Conservation (phyloP, 2,329 filamentous ascomycete species). For the Fusarium albosuccineum region DNA sequence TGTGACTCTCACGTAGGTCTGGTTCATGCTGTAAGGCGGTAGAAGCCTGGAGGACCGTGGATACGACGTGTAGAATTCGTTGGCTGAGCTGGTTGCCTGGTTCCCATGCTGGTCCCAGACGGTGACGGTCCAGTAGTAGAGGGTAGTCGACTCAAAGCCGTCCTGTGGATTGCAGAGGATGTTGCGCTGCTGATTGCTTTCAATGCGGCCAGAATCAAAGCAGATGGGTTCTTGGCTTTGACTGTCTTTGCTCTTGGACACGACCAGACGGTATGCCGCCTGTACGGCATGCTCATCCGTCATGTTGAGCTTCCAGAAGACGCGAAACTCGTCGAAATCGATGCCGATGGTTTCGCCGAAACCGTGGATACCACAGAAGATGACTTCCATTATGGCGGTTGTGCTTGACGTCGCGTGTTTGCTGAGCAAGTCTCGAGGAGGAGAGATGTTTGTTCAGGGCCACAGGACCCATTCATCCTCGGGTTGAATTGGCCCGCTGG, state of each 20-base stretch:
- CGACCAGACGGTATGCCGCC: conserved; percentile 46
- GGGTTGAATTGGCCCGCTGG: conserved; percentile 17
- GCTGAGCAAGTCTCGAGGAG: not conserved
- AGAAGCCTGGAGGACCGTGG: conserved; percentile 50
- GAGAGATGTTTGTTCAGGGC: not conserved
- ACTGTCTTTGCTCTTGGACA: not conserved
- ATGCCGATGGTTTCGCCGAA: conserved; percentile 56
- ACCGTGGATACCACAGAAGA: conserved; percentile 54
- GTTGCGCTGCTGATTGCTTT: conserved; percentile 41
- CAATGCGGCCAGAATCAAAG: conserved; percentile 37
- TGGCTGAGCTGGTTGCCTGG: conserved; percentile 41
- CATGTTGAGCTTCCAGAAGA: conserved; percentile 52
- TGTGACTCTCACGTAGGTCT: conserved; percentile 49
- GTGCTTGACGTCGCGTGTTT: not conserved
- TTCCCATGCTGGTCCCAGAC: conserved; percentile 53
- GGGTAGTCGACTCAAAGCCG: conserved; percentile 53
- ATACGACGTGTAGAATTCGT: conserved; percentile 57
- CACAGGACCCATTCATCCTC: not conserved
- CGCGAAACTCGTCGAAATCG: conserved; percentile 53
- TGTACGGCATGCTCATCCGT: conserved; percentile 48
- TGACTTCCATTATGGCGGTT: conserved; percentile 43
- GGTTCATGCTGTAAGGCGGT: conserved; percentile 58
- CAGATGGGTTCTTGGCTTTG: not conserved
- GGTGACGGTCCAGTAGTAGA: conserved; percentile 54
- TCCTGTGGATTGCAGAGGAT: conserved; percentile 40